These are phyloP conservation scores for Sphaerulina musiva DNA, from an alignment of 2,329 filamentous ascomycete genomes.

Conservation along the genomic window DNA sequence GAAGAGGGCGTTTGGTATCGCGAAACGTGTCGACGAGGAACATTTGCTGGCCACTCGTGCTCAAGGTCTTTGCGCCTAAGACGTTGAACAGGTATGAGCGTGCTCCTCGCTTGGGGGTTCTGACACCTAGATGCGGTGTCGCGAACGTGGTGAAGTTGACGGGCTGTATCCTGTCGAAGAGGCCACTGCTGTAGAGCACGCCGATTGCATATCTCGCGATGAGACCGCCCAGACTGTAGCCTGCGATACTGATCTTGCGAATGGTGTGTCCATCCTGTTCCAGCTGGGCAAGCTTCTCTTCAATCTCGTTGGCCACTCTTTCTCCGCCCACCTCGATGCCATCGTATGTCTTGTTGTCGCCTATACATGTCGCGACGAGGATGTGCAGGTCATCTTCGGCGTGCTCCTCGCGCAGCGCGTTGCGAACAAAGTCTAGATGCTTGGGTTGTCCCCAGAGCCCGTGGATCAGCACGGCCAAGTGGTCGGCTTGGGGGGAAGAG, in stretches of 20 bases:
- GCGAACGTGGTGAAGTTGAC: constrained; percentile 94
- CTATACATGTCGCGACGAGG: constrained; percentile 65
- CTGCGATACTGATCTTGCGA: constrained; percentile 75
- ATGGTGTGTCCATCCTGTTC: constrained; percentile 61
- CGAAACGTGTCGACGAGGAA: constrained; percentile 84
- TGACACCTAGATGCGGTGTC: constrained; percentile 59
- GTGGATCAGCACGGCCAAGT: constrained; percentile 72
- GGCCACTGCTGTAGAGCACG: constrained; percentile 70
- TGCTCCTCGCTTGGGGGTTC: constrained; percentile 40
- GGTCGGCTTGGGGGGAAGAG: constrained; percentile 39
- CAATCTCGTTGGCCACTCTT: constrained; percentile 57
- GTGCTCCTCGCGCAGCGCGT: constrained; percentile 56
- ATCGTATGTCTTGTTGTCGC: constrained; percentile 62
- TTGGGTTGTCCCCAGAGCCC: constrained; percentile 76
- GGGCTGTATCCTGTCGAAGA: constrained; percentile 72
- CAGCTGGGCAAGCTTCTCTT: constrained; percentile 50
- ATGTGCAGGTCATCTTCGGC: constrained; percentile 61
- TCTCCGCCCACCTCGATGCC: constrained; percentile 64
- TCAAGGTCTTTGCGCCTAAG: constrained; percentile 74
- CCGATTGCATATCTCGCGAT: constrained; percentile 82
- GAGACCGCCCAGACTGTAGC: constrained; percentile 84
- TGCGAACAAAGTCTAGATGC: constrained; percentile 64
- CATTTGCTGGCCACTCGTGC: constrained; percentile 75
- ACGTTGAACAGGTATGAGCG: constrained; percentile 58
- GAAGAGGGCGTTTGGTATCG: constrained; percentile 70